Percentiles rank a stretch among this genome's conserved stretches.
These are phyloP conservation scores for Solanum clarkiae DNA, from an alignment of 257 asterid species.

Conservation along the genomic window DNA sequence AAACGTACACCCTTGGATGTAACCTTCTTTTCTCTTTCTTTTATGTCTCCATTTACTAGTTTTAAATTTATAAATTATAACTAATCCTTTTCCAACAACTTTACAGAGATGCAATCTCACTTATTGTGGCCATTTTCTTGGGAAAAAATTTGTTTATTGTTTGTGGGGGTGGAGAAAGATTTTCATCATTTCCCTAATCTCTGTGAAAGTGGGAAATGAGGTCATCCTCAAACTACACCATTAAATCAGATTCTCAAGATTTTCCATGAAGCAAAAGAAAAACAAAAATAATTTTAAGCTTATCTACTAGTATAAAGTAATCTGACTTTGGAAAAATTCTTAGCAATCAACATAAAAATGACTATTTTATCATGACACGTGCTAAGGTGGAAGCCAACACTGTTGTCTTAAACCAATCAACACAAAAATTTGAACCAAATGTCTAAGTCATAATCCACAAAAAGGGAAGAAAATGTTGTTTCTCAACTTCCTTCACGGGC, in stretches of 20 bases:
- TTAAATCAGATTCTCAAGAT: conserved; percentile 10
- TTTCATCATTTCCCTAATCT: neutral
- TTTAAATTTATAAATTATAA: neutral
- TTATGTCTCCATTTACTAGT: neutral
- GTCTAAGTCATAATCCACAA: neutral
- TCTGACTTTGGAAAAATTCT: neutral
- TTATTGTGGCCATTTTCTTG: conserved; percentile 7
- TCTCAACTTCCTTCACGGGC: neutral
- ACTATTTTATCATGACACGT: neutral
- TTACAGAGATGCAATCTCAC: neutral
- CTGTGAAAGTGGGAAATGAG: conserved; percentile 5
- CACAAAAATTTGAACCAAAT: neutral
- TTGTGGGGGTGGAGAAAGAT: neutral
- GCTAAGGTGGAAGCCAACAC: neutral
- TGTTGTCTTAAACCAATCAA: neutral
- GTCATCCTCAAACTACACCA: conserved; percentile 15
- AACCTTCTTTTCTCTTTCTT: neutral
- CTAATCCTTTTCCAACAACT: neutral
- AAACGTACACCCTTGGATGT: neutral
- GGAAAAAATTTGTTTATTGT: neutral
- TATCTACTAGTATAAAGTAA: neutral
- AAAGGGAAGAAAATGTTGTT: neutral
- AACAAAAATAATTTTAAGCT: neutral
- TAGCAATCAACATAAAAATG: neutral
- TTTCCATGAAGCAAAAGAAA: conserved; percentile 3